phyloP scores from a whole-genome alignment of 2,329 filamentous ascomycete species.

The Fusarium brevicatenulatum region DNA sequence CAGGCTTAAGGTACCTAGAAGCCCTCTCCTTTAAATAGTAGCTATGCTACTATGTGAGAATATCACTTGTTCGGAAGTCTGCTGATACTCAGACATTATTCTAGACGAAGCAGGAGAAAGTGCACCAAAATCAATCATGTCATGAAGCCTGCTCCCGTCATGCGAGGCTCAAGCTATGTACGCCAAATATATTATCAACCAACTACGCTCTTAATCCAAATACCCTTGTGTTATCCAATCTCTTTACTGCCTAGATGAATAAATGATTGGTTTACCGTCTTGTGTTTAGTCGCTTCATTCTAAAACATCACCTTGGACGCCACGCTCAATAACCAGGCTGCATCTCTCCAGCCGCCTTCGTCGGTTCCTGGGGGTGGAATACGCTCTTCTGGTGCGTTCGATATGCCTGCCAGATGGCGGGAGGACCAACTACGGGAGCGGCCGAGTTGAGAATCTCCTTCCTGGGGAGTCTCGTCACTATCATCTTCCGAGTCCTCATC shows the following conservation, averaged over 20 bases:
- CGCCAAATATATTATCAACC: conserved; percentile 14
- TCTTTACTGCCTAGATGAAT: conserved; percentile 4
- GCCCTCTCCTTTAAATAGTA: background rate
- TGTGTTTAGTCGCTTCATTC: conserved; percentile 18
- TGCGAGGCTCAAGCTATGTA: background rate
- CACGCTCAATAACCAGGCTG: conserved; percentile 73
- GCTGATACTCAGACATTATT: too few relatives aligned
- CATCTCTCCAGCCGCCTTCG: conserved; percentile 72
- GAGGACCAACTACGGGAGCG: conserved; percentile 49
- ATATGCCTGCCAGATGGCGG: conserved; percentile 54
- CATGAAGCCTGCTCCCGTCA: background rate
- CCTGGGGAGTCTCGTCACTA: conserved; percentile 47
- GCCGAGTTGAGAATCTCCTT: conserved; percentile 42
- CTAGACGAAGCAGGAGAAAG: background rate
- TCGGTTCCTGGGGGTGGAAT: conserved; percentile 62
- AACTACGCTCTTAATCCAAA: conserved; percentile 13
- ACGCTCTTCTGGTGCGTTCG: conserved; percentile 55
- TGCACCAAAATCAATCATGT: background rate
- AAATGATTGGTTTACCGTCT: conserved; percentile 5
- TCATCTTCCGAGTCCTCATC: conserved; percentile 62
- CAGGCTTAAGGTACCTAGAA: background rate
- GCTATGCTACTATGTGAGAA: background rate
- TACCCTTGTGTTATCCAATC: background rate
- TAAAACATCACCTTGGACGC: conserved; percentile 70
- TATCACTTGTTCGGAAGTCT: background rate